A percentile compares a stretch with the other conserved stretches of the same genome.
These are phyloP conservation scores for Phytophthora agathidicida DNA, from an alignment of 352 stramenopile genomes.

Conservation along the genomic window DNA sequence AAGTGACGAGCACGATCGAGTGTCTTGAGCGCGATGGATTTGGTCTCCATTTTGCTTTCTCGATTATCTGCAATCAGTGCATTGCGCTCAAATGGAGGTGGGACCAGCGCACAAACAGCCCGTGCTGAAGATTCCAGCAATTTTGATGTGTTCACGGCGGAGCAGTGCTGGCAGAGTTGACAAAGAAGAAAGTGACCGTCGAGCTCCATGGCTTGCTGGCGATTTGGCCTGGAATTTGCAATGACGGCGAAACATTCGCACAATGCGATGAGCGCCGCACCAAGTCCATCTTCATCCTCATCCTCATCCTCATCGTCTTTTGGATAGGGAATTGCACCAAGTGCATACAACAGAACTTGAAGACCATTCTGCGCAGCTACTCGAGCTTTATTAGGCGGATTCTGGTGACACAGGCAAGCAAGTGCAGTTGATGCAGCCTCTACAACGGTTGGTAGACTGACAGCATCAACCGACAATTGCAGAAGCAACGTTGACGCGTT, in stretches of 20 bases:
- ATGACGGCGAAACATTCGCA: constrained; percentile 65
- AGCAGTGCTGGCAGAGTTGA: constrained; percentile 50
- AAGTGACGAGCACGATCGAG: constrained; percentile 59
- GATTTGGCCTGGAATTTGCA: constrained; percentile 45
- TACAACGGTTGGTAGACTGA: constrained; percentile 40
- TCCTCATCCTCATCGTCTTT: constrained; percentile 33
- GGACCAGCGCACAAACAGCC: constrained; percentile 58
- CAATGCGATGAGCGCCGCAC: constrained; percentile 47
- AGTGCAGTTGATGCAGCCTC: constrained; percentile 56
- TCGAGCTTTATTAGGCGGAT: constrained; percentile 70
- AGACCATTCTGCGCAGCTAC: constrained; percentile 69
- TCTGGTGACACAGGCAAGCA: constrained; percentile 64
- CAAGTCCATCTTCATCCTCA: constrained; percentile 37
- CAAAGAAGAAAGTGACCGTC: constrained; percentile 64
- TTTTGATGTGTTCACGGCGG: constrained; percentile 22
- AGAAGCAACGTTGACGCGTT: constrained; percentile 66
- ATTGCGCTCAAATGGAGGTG: constrained; percentile 42
- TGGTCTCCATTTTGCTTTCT: constrained; percentile 68
- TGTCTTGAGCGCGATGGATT: constrained; percentile 43
- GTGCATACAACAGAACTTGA: constrained; percentile 71
- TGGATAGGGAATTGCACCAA: constrained; percentile 32
- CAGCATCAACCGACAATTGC: constrained; percentile 66
- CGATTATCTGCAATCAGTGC: constrained; percentile 50
- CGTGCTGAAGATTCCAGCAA: constrained; percentile 55
- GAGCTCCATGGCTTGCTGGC: constrained; percentile 56